Evolutionary conservation across 2,329 filamentous ascomycete species (phyloP).

Genomic region (Geosmithia flava): DNA sequence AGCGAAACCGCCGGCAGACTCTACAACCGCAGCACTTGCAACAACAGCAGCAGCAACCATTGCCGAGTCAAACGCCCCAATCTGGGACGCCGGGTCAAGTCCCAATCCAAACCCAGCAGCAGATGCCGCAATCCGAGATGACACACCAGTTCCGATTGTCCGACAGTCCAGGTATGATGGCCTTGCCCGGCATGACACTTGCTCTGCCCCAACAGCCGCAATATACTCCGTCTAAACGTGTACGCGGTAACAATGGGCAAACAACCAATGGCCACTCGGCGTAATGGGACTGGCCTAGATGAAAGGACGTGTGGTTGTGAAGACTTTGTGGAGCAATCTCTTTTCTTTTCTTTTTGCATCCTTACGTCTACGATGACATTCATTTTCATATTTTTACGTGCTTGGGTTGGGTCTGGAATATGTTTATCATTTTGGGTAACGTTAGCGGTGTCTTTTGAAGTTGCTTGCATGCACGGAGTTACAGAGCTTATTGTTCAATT

Average conservation of each 20-base stretch:
- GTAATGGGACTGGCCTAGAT: neutral
- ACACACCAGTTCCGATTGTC: slow-evolving; percentile 4
- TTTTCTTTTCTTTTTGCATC: neutral
- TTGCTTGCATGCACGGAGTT: neutral
- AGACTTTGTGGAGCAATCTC: neutral
- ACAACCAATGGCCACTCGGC: neutral
- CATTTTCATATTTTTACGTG: neutral
- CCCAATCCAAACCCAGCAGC: slow-evolving; percentile 10
- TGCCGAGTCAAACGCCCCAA: slow-evolving; percentile 9
- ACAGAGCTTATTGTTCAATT: neutral
- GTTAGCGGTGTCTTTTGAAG: too few relatives aligned
- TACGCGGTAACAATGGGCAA: slow-evolving; percentile 1
- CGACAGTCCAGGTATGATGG: slow-evolving; percentile 2
- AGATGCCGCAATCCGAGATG: slow-evolving; percentile 3
- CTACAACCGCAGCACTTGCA: slow-evolving; percentile 12
- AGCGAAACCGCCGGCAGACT: slow-evolving; percentile 7
- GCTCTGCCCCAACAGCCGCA: slow-evolving; percentile 1
- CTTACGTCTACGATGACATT: neutral
- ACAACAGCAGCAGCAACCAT: slow-evolving; percentile 7
- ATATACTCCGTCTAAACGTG: slow-evolving; percentile 1
- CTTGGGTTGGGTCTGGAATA: neutral
- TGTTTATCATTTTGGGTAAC: neutral
- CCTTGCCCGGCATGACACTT: neutral
- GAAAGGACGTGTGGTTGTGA: neutral
- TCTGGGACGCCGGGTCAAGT: neutral